Percentiles rank a stretch among this genome's conserved stretches.
Evolutionary conservation across 2,329 filamentous ascomycete genomes (phyloP).

Genomic region (Gliomastix tumulicola): DNA sequence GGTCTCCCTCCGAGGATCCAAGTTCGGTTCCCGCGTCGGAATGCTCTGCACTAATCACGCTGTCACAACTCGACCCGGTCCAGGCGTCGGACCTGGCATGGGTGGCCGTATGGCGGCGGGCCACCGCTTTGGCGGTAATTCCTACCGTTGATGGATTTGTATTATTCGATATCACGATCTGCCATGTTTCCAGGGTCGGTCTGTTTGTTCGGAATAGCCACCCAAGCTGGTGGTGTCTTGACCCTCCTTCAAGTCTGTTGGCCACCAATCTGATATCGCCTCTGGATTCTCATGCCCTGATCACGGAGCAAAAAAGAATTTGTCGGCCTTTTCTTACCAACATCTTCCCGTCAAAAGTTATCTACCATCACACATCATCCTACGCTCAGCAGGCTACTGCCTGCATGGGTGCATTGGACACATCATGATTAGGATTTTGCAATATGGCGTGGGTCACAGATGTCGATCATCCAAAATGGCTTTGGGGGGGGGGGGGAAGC

Average conservation of each 20-base stretch:
- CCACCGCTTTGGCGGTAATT: constrained; percentile 46
- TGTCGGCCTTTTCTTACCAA: constrained; percentile 38
- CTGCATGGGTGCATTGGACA: constrained; percentile 50
- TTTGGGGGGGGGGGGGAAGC: too few relatives aligned
- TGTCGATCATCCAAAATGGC: too few relatives aligned
- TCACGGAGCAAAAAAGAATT: constrained; percentile 32
- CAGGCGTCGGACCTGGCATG: constrained; percentile 65
- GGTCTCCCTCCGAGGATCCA: constrained; percentile 96
- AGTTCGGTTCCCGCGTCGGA: constrained; percentile 95
- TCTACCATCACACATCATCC: constrained; percentile 52
- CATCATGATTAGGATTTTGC: constrained; percentile 56
- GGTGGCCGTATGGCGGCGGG: constrained; percentile 49
- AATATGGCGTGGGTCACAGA: constrained; percentile 33
- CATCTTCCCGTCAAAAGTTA: constrained; percentile 43
- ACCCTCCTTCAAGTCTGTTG: too few relatives aligned
- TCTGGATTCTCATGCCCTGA: constrained; percentile 22
- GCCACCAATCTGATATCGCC: constrained; percentile 14
- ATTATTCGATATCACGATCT: too few relatives aligned
- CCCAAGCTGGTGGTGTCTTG: too few relatives aligned
- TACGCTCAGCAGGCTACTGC: constrained; percentile 44
- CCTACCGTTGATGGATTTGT: constrained; percentile 39
- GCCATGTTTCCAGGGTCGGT: too few relatives aligned
- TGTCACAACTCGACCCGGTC: constrained; percentile 80
- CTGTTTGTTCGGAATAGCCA: too few relatives aligned
- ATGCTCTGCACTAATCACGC: constrained; percentile 98